phyloP scores from a whole-genome alignment of 2,329 filamentous ascomycete species.

The Chrysosporium queenslandicum region DNA sequence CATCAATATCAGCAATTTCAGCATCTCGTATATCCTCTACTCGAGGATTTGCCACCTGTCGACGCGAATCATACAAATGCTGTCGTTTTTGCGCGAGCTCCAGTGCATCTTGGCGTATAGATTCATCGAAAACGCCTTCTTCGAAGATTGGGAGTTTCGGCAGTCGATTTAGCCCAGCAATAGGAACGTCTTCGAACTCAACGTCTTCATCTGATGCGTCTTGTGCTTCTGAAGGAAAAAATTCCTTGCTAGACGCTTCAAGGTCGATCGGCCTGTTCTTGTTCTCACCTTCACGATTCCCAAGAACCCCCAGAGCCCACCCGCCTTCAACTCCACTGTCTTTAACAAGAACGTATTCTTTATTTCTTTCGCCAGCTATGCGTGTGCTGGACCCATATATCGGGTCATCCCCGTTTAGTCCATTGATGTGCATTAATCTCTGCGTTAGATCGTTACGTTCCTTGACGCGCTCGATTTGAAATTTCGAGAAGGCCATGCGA shows the following conservation, averaged over 20 bases:
- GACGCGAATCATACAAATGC: conserved; percentile 39
- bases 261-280: conserved; percentile 86
- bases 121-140: conserved; percentile 30
- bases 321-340: conserved; percentile 92
- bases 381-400: conserved; percentile 50
- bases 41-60: conserved; percentile 13
- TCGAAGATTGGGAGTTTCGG: conserved; percentile 49
- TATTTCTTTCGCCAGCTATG: conserved; percentile 63
- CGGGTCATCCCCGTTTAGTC: conserved; percentile 68
- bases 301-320: conserved; percentile 91
- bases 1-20: conserved; percentile 30
- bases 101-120: conserved; percentile 25
- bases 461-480: conserved; percentile 87
- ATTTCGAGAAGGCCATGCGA: conserved; percentile 90
- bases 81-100: conserved; percentile 38
- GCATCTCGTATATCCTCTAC: conserved; percentile 27
- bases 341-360: conserved; percentile 92
- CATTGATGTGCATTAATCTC: conserved; percentile 84
- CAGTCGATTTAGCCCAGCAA: conserved; percentile 76
- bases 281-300: conserved; percentile 67
- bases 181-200: conserved; percentile 86
- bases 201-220: conserved; percentile 60
- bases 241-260: conserved; percentile 50
- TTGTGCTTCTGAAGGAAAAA: conserved; percentile 47
- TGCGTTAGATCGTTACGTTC: conserved; percentile 94